These are phyloP conservation scores for Mucor plumbeus DNA, from an alignment of 371 early-diverging fungal genomes.

Conservation along the genomic window DNA sequence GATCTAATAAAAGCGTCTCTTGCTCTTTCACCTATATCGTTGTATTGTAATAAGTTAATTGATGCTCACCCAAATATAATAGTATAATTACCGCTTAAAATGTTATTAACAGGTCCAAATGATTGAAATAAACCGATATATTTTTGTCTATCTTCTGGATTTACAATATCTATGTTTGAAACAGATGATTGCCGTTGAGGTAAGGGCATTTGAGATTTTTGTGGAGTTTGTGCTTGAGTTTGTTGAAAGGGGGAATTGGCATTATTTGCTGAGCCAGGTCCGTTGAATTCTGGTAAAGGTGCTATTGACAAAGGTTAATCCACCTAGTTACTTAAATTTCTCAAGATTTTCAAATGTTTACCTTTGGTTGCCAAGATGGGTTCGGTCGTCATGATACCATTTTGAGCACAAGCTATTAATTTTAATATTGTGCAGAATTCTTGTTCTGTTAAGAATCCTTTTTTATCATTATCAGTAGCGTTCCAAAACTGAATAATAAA, in stretches of 20 bases:
- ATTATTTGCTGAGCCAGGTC: constrained; percentile 26
- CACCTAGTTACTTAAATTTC: not conserved
- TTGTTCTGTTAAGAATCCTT: constrained; percentile 74
- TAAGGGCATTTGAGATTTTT: constrained; percentile 11
- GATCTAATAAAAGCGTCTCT: constrained; percentile 56
- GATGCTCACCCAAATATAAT: constrained; percentile 24
- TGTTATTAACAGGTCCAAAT: constrained; percentile 70
- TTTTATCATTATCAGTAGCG: constrained; percentile 75
- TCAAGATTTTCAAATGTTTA: constrained; percentile 21
- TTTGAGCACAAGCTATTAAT: constrained; percentile 87
- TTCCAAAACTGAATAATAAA: constrained; percentile 74
- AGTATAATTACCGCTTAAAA: constrained; percentile 54
- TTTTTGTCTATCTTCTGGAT: constrained; percentile 67
- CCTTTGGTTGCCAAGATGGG: constrained; percentile 46
- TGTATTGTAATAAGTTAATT: not conserved
- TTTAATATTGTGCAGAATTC: constrained; percentile 86
- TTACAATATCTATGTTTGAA: constrained; percentile 28
- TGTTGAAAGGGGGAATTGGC: constrained; percentile 2
- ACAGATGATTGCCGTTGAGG: constrained; percentile 1
- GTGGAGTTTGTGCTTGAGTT: constrained; percentile 9
- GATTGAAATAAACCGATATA: constrained; percentile 75
- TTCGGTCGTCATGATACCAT: constrained; percentile 54
- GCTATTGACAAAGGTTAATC: constrained; percentile 21
- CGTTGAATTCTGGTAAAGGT: constrained; percentile 60
- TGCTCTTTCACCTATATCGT: constrained; percentile 50